phyloP scores from a whole-genome alignment of 2,329 filamentous ascomycete species.

The Aspergillus pseudotamarii region DNA sequence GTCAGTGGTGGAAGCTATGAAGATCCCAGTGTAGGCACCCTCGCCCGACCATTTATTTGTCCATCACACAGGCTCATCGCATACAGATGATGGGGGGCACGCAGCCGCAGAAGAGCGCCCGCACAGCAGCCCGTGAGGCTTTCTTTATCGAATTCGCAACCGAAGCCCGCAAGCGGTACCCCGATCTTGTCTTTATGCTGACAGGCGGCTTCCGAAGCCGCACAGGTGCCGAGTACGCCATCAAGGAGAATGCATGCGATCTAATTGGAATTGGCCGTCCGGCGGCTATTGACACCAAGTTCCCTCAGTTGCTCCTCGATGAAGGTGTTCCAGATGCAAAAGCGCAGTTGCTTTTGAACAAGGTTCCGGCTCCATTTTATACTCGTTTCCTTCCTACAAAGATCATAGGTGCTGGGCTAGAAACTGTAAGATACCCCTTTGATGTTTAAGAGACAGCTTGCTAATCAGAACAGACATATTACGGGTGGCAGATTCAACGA shows the following conservation, averaged over 20 bases:
- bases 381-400: conserved; percentile 25
- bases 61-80: background rate
- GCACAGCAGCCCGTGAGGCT: conserved; percentile 61
- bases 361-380: conserved; percentile 28
- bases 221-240: conserved; percentile 53
- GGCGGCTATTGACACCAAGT: conserved; percentile 47
- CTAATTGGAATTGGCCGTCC: conserved; percentile 54
- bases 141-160: conserved; percentile 70
- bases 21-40: conserved; percentile 48
- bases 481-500: conserved; percentile 31
- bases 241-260: conserved; percentile 52
- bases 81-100: conserved; percentile 37
- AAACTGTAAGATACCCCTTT: conserved; percentile 29
- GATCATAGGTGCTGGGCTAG: conserved; percentile 33
- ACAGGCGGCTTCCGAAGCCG: conserved; percentile 66
- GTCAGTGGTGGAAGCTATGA: conserved; percentile 66
- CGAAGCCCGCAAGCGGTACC: conserved; percentile 51
- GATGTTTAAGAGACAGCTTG: background rate
- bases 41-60: conserved; percentile 14
- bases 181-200: conserved; percentile 55
- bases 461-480: conserved; percentile 23
- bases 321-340: conserved; percentile 29
- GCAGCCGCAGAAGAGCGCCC: conserved; percentile 36
- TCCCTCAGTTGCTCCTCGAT: conserved; percentile 40
- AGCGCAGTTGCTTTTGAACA: conserved; percentile 27